Evolutionary conservation across 306 rosid species (phyloP), one percentile per base, ranked within the genome.

Genomic region (Styphnolobium japonicum): DNA sequence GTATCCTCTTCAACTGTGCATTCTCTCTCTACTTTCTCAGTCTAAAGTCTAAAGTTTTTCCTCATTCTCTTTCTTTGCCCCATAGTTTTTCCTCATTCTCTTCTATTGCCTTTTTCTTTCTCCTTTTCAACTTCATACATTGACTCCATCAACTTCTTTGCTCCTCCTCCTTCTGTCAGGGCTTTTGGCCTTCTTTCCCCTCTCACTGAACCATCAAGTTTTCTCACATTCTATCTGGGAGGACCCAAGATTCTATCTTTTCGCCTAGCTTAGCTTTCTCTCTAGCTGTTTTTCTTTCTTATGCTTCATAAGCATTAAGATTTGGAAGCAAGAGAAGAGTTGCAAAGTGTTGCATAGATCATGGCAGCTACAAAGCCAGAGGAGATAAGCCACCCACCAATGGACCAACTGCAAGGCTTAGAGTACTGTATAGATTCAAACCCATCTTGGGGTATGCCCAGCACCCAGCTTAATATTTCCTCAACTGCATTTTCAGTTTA

Each of bases 371-470:
- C 91, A 68, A 92, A 91, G 85, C 84, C 89, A 81, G 97, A 95
- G 56, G 99, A 90, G 85, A 91, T 93, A 77, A 87, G 87, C 81
- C 97, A 93, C 80, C 90, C 92, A 31, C 93, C 99, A 60, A 87
- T 91, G 98, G 97, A 96, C 85, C 99, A 96, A 77, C 99, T 96
- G 84, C 98, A 91, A 84, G 99, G 99, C 85, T 76, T 96, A 37
- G 99, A 96, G 89, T 96, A 93, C 80, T 89, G 99, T 67, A 96
- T 96, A 60, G 99, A 96, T 68, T 90, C 99, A 67, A 93, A 93
- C 85, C 99, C 99, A 53, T 84, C 99, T n/a, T 96, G 99, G 98
- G 96, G 97, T 96, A 89, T 69, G 86, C 36, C 40, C 48, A 49
- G 31, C 48, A n/a, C n/a, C n/a, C n/a, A n/a, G n/a, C 76, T 83